Percentiles rank a stretch among this genome's conserved stretches.
phyloP scores from a whole-genome alignment of 2,329 filamentous ascomycete genomes.

The Cordyceps militaris region DNA sequence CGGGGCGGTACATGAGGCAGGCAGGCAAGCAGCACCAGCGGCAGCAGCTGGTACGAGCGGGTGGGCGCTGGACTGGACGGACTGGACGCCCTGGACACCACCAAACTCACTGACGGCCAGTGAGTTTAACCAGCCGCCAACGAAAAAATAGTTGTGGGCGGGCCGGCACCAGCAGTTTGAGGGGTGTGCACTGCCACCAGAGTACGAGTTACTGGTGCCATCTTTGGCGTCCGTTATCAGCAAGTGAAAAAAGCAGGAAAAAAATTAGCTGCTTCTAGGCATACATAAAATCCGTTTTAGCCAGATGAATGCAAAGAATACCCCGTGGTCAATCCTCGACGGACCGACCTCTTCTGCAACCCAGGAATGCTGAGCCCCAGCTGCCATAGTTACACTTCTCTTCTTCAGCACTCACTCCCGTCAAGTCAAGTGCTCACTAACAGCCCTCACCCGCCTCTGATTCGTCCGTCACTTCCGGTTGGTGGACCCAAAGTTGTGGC shows the following conservation, averaged over 20 bases:
- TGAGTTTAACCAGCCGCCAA: background rate
- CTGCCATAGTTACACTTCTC: background rate
- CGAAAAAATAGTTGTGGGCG: slow-evolving; percentile 9
- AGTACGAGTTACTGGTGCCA: background rate
- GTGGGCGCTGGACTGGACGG: too few relatives aligned
- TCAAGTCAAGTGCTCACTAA: background rate
- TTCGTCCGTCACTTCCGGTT: background rate
- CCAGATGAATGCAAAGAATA: background rate
- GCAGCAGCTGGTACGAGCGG: background rate
- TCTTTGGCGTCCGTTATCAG: background rate
- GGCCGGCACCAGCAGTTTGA: background rate
- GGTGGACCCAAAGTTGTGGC: background rate
- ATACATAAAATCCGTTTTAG: background rate
- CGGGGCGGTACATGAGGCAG: background rate
- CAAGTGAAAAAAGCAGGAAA: background rate
- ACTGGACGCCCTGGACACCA: background rate
- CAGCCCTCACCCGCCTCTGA: background rate
- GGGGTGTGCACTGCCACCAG: background rate
- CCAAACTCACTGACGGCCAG: background rate
- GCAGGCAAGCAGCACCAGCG: background rate
- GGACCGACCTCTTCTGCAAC: background rate
- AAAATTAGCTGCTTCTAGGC: background rate
- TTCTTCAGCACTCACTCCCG: background rate
- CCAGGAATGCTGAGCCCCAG: background rate
- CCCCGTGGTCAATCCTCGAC: background rate